These are phyloP conservation scores for Picea glauca DNA, from an alignment of 75 land plant species.

Conservation along the genomic window DNA sequence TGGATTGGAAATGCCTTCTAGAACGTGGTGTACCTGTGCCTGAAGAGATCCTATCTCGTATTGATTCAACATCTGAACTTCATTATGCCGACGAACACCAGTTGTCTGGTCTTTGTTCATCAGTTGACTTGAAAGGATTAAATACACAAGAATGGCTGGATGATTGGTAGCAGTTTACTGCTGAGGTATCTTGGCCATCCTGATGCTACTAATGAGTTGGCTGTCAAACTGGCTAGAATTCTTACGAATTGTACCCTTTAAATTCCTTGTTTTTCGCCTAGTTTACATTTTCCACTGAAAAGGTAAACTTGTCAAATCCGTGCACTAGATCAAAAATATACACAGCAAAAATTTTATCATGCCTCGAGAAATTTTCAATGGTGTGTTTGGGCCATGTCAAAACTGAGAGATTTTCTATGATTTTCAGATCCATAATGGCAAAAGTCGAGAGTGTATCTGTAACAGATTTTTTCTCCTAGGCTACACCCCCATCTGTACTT, in stretches of 20 bases:
- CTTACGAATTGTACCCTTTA: not conserved
- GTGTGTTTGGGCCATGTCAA: slow-evolving; percentile 5
- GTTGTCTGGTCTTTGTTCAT: slow-evolving; percentile 6
- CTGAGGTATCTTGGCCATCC: slow-evolving; percentile 4
- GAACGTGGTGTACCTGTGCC: slow-evolving; percentile 56
- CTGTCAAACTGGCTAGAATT: not conserved
- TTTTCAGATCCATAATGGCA: not conserved
- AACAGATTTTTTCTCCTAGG: not conserved
- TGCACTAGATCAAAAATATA: not conserved
- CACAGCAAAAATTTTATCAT: slow-evolving; percentile 2
- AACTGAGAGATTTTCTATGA: not conserved
- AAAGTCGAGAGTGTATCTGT: not conserved
- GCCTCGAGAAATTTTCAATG: not conserved
- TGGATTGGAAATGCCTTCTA: slow-evolving; percentile 63
- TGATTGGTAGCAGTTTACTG: slow-evolving; percentile 49
- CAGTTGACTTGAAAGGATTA: slow-evolving; percentile 29
- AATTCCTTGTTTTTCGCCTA: not conserved
- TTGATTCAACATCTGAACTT: slow-evolving; percentile 42
- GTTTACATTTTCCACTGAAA: not conserved
- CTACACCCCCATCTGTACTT: not conserved
- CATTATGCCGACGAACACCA: slow-evolving; percentile 31
- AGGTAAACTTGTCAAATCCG: not conserved
- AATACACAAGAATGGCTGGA: slow-evolving; percentile 68
- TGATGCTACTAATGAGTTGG: not conserved
- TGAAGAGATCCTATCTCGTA: slow-evolving; percentile 52